These are phyloP conservation scores for Solanum corneliomulleri DNA, from an alignment of 257 asterid genomes.

Conservation along the genomic window DNA sequence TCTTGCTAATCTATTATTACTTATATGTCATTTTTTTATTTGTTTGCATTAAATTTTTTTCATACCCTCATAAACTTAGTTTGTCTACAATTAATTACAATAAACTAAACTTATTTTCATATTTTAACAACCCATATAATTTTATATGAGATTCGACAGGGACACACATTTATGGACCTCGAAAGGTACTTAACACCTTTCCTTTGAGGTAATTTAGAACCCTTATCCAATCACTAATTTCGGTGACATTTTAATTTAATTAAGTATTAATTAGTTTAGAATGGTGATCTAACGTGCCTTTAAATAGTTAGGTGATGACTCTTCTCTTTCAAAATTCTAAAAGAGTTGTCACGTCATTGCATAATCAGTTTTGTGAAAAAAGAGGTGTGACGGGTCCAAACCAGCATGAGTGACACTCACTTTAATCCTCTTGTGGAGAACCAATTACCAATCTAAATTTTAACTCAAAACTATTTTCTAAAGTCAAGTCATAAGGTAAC, in stretches of 20 bases:
- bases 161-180: not conserved
- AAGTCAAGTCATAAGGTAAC: not conserved
- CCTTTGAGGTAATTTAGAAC: not conserved
- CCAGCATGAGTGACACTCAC: not conserved
- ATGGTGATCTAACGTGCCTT: not conserved
- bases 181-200: not conserved
- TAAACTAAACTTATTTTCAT: not conserved
- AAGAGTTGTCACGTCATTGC: not conserved
- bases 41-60: not conserved
- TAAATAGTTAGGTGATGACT: not conserved
- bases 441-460: not conserved
- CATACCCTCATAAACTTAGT: not conserved
- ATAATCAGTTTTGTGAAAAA: not conserved
- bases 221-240: not conserved
- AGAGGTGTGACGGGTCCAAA: not conserved
- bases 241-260: too few species aligned
- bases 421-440: not conserved
- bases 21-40: not conserved
- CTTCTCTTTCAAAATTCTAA: not conserved
- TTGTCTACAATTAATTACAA: not conserved
- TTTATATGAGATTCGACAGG: not conserved
- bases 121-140: not conserved
- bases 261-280: not conserved
- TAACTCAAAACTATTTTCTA: not conserved
- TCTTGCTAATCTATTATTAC: not conserved